Conservation (phyloP, 257 asterid genomes). For the Solanum raphanifolium region DNA sequence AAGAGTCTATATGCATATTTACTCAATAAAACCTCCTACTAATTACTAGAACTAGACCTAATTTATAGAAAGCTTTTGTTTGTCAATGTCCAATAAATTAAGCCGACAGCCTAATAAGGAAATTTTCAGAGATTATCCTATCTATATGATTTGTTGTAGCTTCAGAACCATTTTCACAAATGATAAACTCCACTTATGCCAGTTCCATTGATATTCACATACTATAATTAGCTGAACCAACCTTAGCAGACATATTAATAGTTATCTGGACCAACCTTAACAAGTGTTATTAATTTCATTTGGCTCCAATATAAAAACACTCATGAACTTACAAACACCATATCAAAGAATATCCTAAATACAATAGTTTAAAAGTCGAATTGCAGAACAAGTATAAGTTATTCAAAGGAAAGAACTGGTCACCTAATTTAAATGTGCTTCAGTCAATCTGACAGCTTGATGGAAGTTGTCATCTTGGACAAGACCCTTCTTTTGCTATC, state of each 20-base stretch:
- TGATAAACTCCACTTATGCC: neutral
- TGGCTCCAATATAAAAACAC: no score
- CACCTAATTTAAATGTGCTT: neutral
- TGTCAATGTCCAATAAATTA: neutral
- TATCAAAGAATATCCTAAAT: no score
- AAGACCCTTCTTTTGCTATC: neutral
- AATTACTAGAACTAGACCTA: neutral
- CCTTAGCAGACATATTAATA: neutral
- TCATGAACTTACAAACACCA: no score
- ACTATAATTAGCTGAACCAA: neutral
- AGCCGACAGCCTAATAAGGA: neutral
- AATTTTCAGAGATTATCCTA: neutral
- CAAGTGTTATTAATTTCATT: no score
- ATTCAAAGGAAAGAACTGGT: neutral
- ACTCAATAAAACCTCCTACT: neutral
- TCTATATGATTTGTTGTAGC: neutral
- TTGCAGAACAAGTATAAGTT: neutral
- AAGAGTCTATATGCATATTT: neutral
- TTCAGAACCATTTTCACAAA: neutral
- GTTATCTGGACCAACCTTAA: neutral
- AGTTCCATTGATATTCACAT: neutral
- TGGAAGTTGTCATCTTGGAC: neutral
- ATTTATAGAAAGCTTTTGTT: neutral
- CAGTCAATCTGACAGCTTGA: no score
- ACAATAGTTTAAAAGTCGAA: neutral